A percentile compares a stretch with the other conserved stretches of the same genome.
These are phyloP conservation scores for Ilyonectria sp. DNA, from an alignment of 2,329 filamentous ascomycete species.

Conservation along the genomic window DNA sequence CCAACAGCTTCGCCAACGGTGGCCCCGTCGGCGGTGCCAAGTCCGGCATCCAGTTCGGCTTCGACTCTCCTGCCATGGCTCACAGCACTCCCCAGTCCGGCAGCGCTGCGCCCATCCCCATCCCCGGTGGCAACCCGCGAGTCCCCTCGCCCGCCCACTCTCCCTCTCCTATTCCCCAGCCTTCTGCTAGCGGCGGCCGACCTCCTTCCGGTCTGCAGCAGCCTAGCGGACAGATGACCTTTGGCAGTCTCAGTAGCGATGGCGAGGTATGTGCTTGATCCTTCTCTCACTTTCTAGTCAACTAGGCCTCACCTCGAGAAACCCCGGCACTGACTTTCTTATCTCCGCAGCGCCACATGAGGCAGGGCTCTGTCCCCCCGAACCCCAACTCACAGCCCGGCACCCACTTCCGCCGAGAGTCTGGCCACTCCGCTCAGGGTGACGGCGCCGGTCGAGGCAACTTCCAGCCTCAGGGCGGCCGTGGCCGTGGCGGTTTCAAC, in stretches of 20 bases:
- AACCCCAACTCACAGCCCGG: constrained; percentile 76
- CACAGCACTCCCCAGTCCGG: constrained; percentile 76
- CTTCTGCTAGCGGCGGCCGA: constrained; percentile 85
- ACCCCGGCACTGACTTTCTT: constrained; percentile 43
- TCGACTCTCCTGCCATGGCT: constrained; percentile 77
- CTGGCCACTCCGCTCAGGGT: constrained; percentile 82
- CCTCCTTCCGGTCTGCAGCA: constrained; percentile 83
- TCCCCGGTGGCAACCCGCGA: constrained; percentile 75
- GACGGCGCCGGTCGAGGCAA: constrained; percentile 70
- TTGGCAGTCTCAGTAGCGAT: constrained; percentile 87
- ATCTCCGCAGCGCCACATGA: constrained; percentile 74
- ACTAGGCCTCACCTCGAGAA: constrained; percentile 3
- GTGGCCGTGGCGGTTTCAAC: constrained; percentile 66
- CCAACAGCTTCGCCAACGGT: constrained; percentile 84
- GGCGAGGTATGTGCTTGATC: constrained; percentile 74
- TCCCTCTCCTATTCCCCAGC: constrained; percentile 93
- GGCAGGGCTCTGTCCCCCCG: constrained; percentile 75
- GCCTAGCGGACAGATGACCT: constrained; percentile 78
- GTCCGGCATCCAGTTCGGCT: constrained; percentile 85
- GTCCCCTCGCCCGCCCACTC: constrained; percentile 89
- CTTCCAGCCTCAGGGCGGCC: constrained; percentile 64
- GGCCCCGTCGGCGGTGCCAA: constrained; percentile 71
- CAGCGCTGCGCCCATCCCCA: constrained; percentile 72
- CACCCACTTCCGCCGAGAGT: constrained; percentile 86
- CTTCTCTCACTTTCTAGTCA: constrained; percentile 25